Conservation (phyloP, 345 rosid genomes). For the Capsella bursapastoris region DNA sequence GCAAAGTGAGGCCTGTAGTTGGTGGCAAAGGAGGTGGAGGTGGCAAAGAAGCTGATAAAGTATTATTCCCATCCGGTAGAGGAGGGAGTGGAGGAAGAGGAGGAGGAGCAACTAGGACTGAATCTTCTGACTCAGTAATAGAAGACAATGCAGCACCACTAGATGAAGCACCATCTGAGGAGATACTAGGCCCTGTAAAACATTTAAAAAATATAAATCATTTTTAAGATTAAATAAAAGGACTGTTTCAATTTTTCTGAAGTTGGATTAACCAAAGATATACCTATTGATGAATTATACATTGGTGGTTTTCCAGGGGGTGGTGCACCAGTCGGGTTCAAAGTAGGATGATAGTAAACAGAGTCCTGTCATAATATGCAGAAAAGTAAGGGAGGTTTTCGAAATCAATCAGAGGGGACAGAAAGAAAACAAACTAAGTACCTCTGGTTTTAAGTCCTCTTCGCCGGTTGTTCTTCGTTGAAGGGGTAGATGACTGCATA, state of each 20-base stretch:
- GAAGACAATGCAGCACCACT: constrained; percentile 67
- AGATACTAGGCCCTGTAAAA: constrained; percentile 77
- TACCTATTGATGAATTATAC: constrained; percentile 87
- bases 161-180: constrained; percentile 68
- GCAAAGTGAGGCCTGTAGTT: constrained; percentile 58
- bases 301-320: constrained; percentile 99
- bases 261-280: constrained; percentile 15
- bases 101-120: constrained; percentile 55
- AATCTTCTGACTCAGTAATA: constrained; percentile 65
- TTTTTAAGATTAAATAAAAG: background rate
- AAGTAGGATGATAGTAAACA: constrained; percentile 92
- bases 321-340: constrained; percentile 98
- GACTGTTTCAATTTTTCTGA: background rate
- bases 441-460: constrained; percentile 94
- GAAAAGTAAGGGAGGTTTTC: constrained; percentile 20
- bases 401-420: constrained; percentile 22
- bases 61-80: constrained; percentile 61
- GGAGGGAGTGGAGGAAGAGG: constrained; percentile 79
- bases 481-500: constrained; percentile 86
- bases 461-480: constrained; percentile 75
- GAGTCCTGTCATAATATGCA: constrained; percentile 73
- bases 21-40: constrained; percentile 92
- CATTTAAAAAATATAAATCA: background rate
- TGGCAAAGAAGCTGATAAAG: constrained; percentile 64
- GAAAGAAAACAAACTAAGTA: constrained; percentile 43